These are phyloP conservation scores for Astraeus odoratus DNA, from an alignment of 768 basidiomycete species.

Conservation along the genomic window DNA sequence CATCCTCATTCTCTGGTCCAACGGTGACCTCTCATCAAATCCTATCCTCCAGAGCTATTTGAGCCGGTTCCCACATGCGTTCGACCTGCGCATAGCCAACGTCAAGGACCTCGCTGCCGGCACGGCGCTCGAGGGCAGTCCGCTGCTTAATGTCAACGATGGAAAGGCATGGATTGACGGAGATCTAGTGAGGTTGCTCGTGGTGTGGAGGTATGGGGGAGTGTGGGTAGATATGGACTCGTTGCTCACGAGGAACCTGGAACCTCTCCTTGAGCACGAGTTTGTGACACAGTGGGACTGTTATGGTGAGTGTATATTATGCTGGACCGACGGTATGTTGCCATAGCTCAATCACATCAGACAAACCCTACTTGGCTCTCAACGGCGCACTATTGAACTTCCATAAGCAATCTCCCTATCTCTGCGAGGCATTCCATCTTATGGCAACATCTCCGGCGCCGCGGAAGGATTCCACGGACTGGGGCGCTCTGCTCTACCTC, in stretches of 20 bases:
- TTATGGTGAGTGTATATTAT: conserved; percentile 55
- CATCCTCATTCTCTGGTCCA: conserved; percentile 85
- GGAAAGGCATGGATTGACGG: conserved; percentile 91
- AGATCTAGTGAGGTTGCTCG: conserved; percentile 81
- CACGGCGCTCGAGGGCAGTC: conserved; percentile 68
- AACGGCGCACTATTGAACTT: conserved; percentile 97
- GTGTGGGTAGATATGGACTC: conserved; percentile 99
- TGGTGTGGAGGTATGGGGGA: conserved; percentile 86
- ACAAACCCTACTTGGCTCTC: conserved; percentile 69
- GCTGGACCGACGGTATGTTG: not conserved
- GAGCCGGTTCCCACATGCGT: conserved; percentile 56
- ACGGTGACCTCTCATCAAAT: conserved; percentile 61
- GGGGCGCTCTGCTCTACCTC: conserved; percentile 89
- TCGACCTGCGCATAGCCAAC: conserved; percentile 66
- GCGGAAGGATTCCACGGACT: conserved; percentile 76
- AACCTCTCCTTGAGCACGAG: conserved; percentile 86
- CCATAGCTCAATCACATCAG: conserved; percentile 27
- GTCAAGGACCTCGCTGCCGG: conserved; percentile 59
- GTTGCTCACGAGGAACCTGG: conserved; percentile 79
- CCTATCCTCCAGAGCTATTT: conserved; percentile 55
- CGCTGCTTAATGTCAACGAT: conserved; percentile 56
- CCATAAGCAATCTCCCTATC: conserved; percentile 83
- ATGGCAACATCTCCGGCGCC: conserved; percentile 75
- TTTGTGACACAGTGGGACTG: conserved; percentile 99
- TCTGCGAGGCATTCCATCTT: conserved; percentile 93